A percentile compares a stretch with the other conserved stretches of the same genome.
These are phyloP conservation scores for Nakazawaea siamensis DNA, from an alignment of 805 yeast genomes.

Conservation along the genomic window DNA sequence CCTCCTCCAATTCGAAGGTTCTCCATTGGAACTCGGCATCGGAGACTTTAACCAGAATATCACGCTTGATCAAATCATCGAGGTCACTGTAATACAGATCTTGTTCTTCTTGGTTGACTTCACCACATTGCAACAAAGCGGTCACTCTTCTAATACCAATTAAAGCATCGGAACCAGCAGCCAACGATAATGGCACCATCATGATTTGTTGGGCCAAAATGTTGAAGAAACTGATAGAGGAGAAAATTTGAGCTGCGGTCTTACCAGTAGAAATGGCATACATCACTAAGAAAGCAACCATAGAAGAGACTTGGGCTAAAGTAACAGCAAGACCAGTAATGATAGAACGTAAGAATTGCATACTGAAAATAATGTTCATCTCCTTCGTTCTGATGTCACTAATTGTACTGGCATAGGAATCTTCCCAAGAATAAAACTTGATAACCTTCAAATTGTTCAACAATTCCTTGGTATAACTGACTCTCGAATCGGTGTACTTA, in stretches of 20 bases:
- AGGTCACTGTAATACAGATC: slow-evolving; percentile 14
- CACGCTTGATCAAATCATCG: slow-evolving; percentile 13
- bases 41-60: slow-evolving; percentile 38
- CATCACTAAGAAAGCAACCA: slow-evolving; percentile 40
- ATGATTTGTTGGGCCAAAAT: slow-evolving; percentile 54
- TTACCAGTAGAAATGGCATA: slow-evolving; percentile 21
- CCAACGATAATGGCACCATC: slow-evolving; percentile 63
- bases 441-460: slow-evolving; percentile 71
- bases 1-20: slow-evolving; percentile 25
- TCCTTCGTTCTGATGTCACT: slow-evolving; percentile 51
- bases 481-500: slow-evolving; percentile 66
- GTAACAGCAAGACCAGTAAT: slow-evolving; percentile 60
- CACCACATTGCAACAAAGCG: slow-evolving; percentile 39
- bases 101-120: slow-evolving; percentile 29
- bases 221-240: slow-evolving; percentile 64
- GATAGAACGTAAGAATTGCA: slow-evolving; percentile 58
- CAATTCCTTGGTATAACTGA: slow-evolving; percentile 69
- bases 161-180: slow-evolving; percentile 60
- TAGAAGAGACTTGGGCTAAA: slow-evolving; percentile 63
- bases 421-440: slow-evolving; percentile 89
- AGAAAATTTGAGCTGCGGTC: slow-evolving; percentile 56
- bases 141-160: slow-evolving; percentile 53
- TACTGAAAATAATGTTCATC: slow-evolving; percentile 47
- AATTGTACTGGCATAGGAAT: slow-evolving; percentile 57
- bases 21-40: slow-evolving; percentile 68